A percentile compares a stretch with the other conserved stretches of the same genome.
phyloP scores from a whole-genome alignment of 257 asterid genomes.

The Solanum raphanifolium region DNA sequence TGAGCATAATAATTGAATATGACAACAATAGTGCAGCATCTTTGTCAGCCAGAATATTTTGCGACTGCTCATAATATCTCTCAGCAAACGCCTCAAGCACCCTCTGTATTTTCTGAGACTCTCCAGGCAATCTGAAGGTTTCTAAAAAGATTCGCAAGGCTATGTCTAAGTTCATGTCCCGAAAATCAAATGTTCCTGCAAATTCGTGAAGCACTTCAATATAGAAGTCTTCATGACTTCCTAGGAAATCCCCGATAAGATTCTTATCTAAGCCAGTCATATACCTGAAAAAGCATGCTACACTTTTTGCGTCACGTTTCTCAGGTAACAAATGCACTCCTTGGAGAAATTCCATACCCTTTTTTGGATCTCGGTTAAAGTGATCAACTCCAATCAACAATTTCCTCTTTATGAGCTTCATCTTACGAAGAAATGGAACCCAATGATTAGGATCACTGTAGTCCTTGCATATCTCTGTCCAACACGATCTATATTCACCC shows the following conservation, averaged over 20 bases:
- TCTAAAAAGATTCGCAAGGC: slow-evolving; percentile 85
- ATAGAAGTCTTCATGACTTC: slow-evolving; percentile 79
- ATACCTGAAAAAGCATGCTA: slow-evolving; percentile 71
- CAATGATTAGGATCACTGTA: slow-evolving; percentile 52
- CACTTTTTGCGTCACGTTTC: slow-evolving; percentile 53
- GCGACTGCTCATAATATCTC: slow-evolving; percentile 76
- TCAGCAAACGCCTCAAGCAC: slow-evolving; percentile 93
- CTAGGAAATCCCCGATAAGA: slow-evolving; percentile 73
- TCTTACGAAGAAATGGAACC: slow-evolving; percentile 67
- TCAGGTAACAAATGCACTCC: slow-evolving; percentile 61
- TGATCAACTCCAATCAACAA: slow-evolving; percentile 77
- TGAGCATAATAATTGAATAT: slow-evolving; percentile 76
- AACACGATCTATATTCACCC: slow-evolving; percentile 49
- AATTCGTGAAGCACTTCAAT: slow-evolving; percentile 80
- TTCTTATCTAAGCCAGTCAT: slow-evolving; percentile 70
- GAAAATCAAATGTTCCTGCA: slow-evolving; percentile 68
- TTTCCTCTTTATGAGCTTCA: slow-evolving; percentile 63
- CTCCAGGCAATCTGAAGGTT: slow-evolving; percentile 90
- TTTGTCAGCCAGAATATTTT: slow-evolving; percentile 64
- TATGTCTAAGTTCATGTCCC: slow-evolving; percentile 66
- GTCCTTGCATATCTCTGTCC: slow-evolving; percentile 64
- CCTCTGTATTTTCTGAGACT: slow-evolving; percentile 91
- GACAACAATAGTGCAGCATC: slow-evolving; percentile 85
- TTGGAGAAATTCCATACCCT: slow-evolving; percentile 77
- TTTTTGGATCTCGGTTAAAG: slow-evolving; percentile 72